Evolutionary conservation across 805 yeast species (phyloP).

Genomic region (Zygosaccharomyces siamensis): DNA sequence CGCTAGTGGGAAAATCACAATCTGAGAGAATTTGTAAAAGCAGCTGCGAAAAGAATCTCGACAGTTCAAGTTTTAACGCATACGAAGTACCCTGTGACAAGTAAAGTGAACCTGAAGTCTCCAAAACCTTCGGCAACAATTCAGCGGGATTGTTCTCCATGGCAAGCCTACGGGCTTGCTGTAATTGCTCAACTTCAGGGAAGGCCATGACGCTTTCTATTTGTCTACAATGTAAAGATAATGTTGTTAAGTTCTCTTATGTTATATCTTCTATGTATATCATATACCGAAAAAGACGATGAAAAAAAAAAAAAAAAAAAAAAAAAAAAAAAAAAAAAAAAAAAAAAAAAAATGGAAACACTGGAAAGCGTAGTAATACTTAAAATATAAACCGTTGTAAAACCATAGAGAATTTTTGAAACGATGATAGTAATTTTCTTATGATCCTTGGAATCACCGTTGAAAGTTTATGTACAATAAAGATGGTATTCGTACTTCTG

Average conservation of each 20-base stretch:
- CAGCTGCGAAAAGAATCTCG: conserved; percentile 24
- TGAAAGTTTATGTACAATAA: neutral
- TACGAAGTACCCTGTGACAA: conserved; percentile 10
- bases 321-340: neutral
- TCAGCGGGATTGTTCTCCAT: conserved; percentile 29
- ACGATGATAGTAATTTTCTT: neutral
- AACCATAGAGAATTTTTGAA: neutral
- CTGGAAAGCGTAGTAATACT: neutral
- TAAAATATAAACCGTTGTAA: neutral
- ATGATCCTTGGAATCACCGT: neutral
- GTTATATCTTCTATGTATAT: conserved; percentile 1
- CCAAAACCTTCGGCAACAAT: conserved; percentile 33
- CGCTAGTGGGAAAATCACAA: conserved; percentile 20
- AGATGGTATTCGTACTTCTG: neutral
- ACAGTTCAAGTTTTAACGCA: conserved; percentile 12
- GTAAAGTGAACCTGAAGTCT: conserved; percentile 26
- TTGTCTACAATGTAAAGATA: neutral
- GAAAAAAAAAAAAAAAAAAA: neutral
- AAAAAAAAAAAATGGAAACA: neutral
- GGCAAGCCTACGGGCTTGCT: conserved; percentile 31
- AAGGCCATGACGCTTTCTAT: conserved; percentile 9
- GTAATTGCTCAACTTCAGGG: conserved; percentile 26
- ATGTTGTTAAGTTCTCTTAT: neutral
- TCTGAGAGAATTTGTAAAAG: conserved; percentile 27
- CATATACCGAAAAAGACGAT: neutral